Percentiles rank a stretch among this genome's conserved stretches.
These are phyloP conservation scores for Polysphondylium violaceum DNA, from an alignment of 78 protist species.

Conservation along the genomic window DNA sequence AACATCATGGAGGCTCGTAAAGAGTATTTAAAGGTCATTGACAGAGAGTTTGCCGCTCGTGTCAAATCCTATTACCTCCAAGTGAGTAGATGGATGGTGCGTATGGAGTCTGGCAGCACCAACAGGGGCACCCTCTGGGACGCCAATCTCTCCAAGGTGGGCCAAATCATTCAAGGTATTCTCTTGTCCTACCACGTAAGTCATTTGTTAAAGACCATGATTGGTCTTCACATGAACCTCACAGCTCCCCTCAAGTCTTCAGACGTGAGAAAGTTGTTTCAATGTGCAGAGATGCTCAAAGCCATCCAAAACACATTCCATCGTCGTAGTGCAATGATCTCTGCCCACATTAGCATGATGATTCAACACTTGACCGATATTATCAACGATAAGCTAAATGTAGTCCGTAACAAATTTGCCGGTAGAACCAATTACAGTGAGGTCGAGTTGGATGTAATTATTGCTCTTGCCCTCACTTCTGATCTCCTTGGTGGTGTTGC, in stretches of 20 bases:
- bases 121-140: conserved; percentile 12
- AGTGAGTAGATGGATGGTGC: conserved; percentile 85
- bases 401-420: conserved; percentile 4
- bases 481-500: conserved; percentile 51
- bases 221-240: conserved; percentile 67
- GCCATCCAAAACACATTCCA: conserved; percentile 78
- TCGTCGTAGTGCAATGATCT: conserved; percentile 61
- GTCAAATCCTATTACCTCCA: conserved; percentile 65
- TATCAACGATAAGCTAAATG: conserved; percentile 53
- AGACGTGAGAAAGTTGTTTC: conserved; percentile 66
- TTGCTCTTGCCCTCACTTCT: conserved; percentile 23
- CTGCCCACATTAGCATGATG: conserved; percentile 74
- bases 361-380: conserved; percentile 19
- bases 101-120: conserved; percentile 49
- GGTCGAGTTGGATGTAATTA: conserved; percentile 46
- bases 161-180: conserved; percentile 77
- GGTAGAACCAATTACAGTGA: conserved; percentile 38
- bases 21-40: conserved; percentile 47
- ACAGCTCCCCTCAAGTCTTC: conserved; percentile 51
- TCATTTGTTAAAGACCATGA: conserved; percentile 61
- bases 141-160: conserved; percentile 15
- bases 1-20: conserved; percentile 22
- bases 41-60: conserved; percentile 45
- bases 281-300: conserved; percentile 80
- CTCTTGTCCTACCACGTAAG: conserved; percentile 55